These are phyloP conservation scores for Lentinula raphanica DNA, from an alignment of 768 basidiomycete species.

Conservation along the genomic window DNA sequence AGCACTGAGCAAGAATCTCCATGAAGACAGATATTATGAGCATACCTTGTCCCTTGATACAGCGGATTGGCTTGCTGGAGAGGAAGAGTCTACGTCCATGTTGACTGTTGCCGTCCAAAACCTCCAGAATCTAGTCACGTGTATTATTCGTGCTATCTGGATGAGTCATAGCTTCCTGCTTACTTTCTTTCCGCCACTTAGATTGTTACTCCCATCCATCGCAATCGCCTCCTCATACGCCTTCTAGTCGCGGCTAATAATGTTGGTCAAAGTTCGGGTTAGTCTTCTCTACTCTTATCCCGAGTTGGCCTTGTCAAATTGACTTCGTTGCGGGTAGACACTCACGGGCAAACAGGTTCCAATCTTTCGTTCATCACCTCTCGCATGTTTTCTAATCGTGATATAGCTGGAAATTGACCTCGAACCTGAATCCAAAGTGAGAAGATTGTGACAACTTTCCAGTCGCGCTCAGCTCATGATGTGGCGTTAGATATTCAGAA, in stretches of 20 bases:
- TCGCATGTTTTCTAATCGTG: slow-evolving; percentile 5
- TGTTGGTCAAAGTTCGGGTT: neutral
- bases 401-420: slow-evolving; percentile 90
- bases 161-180: too few species aligned
- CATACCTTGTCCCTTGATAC: slow-evolving; percentile 5
- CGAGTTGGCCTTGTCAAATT: neutral
- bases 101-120: neutral
- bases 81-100: slow-evolving; percentile 1
- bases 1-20: neutral
- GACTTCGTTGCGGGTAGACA: slow-evolving; percentile 47
- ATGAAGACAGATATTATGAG: neutral
- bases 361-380: neutral
- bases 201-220: neutral
- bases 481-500: slow-evolving; percentile 67
- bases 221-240: neutral
- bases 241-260: neutral
- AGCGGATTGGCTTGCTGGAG: slow-evolving; percentile 1
- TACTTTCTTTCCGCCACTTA: neutral
- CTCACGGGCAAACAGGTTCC: slow-evolving; percentile 94
- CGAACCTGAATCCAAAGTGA: slow-evolving; percentile 80
- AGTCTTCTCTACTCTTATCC: neutral
- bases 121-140: neutral
- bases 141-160: neutral
- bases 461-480: too few species aligned
- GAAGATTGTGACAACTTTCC: slow-evolving; percentile 12